Evolutionary conservation across 2,329 filamentous ascomycete genomes (phyloP), one percentile per base, ranked within the genome.

Genomic region (Colletotrichum incanum): DNA sequence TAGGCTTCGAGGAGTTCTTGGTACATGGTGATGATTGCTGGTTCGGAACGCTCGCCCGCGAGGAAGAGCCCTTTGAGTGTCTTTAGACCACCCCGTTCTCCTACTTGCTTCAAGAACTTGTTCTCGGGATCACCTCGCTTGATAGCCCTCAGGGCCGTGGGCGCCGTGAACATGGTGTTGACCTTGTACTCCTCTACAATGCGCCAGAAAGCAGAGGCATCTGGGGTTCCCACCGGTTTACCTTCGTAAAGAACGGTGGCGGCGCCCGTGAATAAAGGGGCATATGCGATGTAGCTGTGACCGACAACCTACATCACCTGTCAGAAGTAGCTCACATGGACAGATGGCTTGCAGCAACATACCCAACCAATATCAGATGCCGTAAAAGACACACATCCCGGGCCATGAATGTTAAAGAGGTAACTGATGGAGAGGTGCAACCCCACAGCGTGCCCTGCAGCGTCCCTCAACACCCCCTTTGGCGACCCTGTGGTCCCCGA

Each of bases 321-420:
- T 20, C 20, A 59, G 45, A 26, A 18, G 39, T 28, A 16, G 31
- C n/a, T 16, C 39, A 16, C 26, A 5, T 1, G 6, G 5, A 7
- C 5, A 11, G 12, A 39, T 16, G 45, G 23, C 43, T n/a, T 37
- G 3, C n/a, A 16, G 18, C 7, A 16, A 49, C 73, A 43, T 56
- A 84, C 94, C 96, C 95, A 98, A 41, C 95, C 96, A 68, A 98
- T 96, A 78, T 98, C 95, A 18, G 92, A 94, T 1, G 93, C 92
- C 7, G 91, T 93, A 79, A 94, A 84, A 1, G 78, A 79, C 59
- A 97, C 94, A 79, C 97, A 94, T 0, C 94, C 94, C 0, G 94
- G 94, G 0, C 94, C 94, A 72, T 93, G 91, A 64, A 98, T 91
- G 56, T 92, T 91, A 78, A 97, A 97, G 5, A 97, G 83, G 76